Conservation (phyloP, 2,329 filamentous ascomycete genomes). For the Huntiella decipiens region DNA sequence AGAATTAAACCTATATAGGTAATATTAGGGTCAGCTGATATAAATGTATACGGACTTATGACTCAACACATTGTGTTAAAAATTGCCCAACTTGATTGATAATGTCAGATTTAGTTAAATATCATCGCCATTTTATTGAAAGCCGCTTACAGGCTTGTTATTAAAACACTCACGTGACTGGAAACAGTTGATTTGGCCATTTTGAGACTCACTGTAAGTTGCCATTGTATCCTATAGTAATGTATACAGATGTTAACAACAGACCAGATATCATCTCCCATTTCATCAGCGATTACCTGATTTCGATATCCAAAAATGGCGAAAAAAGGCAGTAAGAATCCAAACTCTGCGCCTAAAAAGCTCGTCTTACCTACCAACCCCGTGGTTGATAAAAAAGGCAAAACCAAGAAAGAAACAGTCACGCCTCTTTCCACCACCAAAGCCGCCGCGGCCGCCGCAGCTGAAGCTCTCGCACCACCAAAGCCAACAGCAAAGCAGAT, state of each 20-base stretch:
- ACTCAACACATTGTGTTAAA: too few species aligned
- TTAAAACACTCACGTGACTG: not conserved
- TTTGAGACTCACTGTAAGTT: not conserved
- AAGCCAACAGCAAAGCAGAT: conserved; percentile 56
- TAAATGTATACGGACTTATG: too few species aligned
- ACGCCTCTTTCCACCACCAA: conserved; percentile 6
- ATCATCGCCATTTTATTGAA: not conserved
- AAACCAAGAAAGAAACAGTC: not conserved
- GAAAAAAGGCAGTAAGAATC: conserved; percentile 9
- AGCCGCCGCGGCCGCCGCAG: conserved; percentile 2
- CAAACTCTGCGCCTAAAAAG: conserved; percentile 2
- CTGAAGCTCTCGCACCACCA: conserved; percentile 23
- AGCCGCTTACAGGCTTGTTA: not conserved
- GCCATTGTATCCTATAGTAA: not conserved
- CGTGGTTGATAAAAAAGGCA: conserved; percentile 7
- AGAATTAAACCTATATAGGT: too few species aligned
- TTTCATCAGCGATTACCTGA: too few species aligned
- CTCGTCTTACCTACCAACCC: not conserved
- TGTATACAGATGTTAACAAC: not conserved
- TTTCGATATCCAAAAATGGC: conserved; percentile 1
- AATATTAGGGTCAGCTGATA: too few species aligned
- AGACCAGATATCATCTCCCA: too few species aligned
- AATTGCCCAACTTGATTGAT: too few species aligned
- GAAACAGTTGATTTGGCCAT: not conserved
- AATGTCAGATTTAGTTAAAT: too few species aligned